phyloP scores from a whole-genome alignment of 495 filamentous ascomycete genomes.

The Chaetomium tenue region DNA sequence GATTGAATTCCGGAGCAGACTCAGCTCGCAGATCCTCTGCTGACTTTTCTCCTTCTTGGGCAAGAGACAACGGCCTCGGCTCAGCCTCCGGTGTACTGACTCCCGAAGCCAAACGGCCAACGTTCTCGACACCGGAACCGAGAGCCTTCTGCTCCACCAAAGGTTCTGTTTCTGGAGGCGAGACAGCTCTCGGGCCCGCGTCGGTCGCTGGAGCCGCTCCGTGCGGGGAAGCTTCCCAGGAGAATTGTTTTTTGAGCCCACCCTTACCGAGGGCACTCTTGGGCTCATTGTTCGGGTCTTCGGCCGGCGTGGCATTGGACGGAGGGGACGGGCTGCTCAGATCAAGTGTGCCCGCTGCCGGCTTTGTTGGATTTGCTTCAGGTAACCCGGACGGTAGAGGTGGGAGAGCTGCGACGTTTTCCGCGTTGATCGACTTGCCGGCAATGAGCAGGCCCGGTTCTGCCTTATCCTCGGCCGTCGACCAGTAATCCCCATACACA shows the following conservation, averaged over 20 bases:
- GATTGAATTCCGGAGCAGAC: conserved; percentile 11
- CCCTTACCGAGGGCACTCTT: not conserved
- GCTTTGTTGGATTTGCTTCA: not conserved
- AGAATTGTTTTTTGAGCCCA: conserved; percentile 45
- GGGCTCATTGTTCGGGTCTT: not conserved
- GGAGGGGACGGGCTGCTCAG: not conserved
- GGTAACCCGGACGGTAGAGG: not conserved
- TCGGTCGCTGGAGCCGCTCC: not conserved
- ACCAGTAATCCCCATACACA: conserved; percentile 49
- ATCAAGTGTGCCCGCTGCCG: not conserved
- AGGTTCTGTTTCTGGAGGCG: not conserved
- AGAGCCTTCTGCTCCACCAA: conserved; percentile 20
- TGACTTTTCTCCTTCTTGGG: not conserved
- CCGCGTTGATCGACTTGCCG: conserved; percentile 4
- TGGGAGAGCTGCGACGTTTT: not conserved
- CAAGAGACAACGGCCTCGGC: not conserved
- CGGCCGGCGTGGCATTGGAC: not conserved
- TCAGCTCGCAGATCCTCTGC: conserved; percentile 11
- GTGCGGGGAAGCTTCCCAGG: conserved; percentile 47
- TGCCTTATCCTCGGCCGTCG: conserved; percentile 31
- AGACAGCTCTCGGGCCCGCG: not conserved
- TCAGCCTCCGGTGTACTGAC: not conserved
- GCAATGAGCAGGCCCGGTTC: conserved; percentile 3
- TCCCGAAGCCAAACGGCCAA: not conserved
- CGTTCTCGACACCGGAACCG: conserved; percentile 10